Evolutionary conservation across 495 filamentous ascomycete species (phyloP).

Genomic region (Podospora pseudoanserina): DNA sequence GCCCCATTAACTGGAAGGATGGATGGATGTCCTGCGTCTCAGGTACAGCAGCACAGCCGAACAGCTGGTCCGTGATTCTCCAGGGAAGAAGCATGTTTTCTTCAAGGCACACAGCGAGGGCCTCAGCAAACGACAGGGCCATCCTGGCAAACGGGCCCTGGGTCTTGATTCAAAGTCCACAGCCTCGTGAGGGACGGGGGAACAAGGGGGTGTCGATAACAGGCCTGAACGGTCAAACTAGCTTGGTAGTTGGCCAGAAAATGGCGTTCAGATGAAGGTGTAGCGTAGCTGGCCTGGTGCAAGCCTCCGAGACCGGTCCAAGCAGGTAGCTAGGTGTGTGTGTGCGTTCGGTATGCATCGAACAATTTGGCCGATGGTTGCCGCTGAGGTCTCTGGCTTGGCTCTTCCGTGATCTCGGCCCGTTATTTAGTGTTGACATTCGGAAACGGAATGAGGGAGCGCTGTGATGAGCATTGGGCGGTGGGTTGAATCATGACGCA

Average conservation of each 20-base stretch:
- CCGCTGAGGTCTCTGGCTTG: not conserved
- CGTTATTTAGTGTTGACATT: not conserved
- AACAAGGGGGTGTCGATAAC: not conserved
- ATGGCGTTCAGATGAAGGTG: not conserved
- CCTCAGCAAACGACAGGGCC: conserved; percentile 1
- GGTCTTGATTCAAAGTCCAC: not conserved
- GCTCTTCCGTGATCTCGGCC: too few species aligned
- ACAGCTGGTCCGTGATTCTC: conserved; percentile 6
- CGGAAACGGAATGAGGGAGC: not conserved
- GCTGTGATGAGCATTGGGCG: too few species aligned
- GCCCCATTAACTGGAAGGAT: not conserved
- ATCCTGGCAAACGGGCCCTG: not conserved
- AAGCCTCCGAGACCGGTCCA: too few species aligned
- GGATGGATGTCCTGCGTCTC: not conserved
- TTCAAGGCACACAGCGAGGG: not conserved
- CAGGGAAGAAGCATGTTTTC: conserved; percentile 3
- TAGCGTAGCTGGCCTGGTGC: too few species aligned
- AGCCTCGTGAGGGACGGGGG: not conserved
- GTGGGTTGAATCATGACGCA: too few species aligned
- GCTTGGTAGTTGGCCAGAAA: not conserved
- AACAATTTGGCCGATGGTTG: not conserved
- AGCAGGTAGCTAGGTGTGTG: too few species aligned
- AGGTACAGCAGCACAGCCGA: conserved; percentile 10
- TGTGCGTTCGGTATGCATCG: not conserved
- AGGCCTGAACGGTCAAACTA: not conserved